Base-by-base conservation (phyloP, 331 rosid genomes). In the Quercus phellos region DNA sequence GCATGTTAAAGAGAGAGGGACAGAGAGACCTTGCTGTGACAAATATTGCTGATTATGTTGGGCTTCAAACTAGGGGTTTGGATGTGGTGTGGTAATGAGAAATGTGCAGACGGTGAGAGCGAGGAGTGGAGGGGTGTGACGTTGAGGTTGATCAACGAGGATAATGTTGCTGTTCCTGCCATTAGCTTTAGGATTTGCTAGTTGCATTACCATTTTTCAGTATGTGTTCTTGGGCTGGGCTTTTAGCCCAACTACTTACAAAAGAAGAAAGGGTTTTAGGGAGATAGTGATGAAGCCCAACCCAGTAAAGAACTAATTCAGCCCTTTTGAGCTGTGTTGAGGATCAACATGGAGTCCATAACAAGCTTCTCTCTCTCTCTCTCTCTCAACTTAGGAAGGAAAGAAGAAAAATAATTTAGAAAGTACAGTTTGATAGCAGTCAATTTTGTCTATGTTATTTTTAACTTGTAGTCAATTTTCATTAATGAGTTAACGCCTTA, bases 21-120 rank as follows among this genome's bases (percentile, higher is more conserved):
- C 1, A 51, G 4, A 8, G 11, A 46, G 74, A 90, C 94, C 92
- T 88, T 86, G 85, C 88, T 43, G 53, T 69, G 79, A 73, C 84
- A 82, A 78, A 80, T 53, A 76, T 18, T 72, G 85, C 53, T 46
- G 53, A 46, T 46, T 46, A 46, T 79, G 68, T 55, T 53, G 76
- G 76, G 79, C 17, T 70, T 78, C 53, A 76, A 67, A 19, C 74
- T 74, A 78, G n/a, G 75, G 56, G 59, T 53, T 81, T 1, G 32
- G 88, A 70, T 72, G 7, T 75, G 83, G 34, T 30, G 69, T 22
- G 73, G 50, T 29, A 22, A 34, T 5, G 75, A 34, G 69, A 76
- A 22, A 19, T 81, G 72, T 34, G 85, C 19, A 64, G 80, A 19
- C 53, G 21, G 72, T 60, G 19, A 78, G 58, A 18, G 74, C 53